Conservation (phyloP, 352 stramenopile genomes). For the Pythium biforme region DNA sequence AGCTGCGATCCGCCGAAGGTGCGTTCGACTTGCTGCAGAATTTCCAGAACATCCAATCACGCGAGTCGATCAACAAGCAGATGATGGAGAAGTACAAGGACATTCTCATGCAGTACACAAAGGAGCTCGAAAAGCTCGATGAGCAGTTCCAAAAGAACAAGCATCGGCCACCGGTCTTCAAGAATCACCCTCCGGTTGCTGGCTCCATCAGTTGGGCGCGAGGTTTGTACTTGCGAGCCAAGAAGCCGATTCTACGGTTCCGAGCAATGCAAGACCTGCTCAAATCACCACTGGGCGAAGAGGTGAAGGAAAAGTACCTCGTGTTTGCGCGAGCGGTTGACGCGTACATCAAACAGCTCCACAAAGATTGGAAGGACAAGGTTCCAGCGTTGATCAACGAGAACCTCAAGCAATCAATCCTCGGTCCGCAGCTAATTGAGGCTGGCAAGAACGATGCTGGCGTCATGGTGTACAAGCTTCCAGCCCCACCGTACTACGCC, state of each 20-base stretch:
- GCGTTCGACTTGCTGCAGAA: conserved; percentile 97
- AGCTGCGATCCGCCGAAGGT: conserved; percentile 92
- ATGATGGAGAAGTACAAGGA: conserved; percentile 98
- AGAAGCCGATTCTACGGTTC: conserved; percentile 94
- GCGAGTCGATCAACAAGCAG: conserved; percentile 95
- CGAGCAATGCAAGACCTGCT: conserved; percentile 92
- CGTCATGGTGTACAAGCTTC: conserved; percentile 80
- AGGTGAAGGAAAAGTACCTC: conserved; percentile 94
- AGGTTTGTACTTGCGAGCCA: conserved; percentile 88
- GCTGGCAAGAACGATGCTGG: conserved; percentile 75
- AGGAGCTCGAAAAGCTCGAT: conserved; percentile 91
- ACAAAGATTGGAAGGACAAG: conserved; percentile 92
- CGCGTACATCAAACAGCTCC: conserved; percentile 90
- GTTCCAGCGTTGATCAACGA: conserved; percentile 89
- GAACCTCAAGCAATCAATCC: conserved; percentile 92
- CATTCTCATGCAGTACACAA: conserved; percentile 95
- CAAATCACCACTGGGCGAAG: conserved; percentile 87
- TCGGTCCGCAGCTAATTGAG: conserved; percentile 81
- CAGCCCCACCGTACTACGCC: conserved; percentile 89
- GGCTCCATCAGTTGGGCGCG: conserved; percentile 83
- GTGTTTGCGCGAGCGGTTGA: conserved; percentile 92
- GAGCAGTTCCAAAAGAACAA: conserved; percentile 90
- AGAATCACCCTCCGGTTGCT: conserved; percentile 91
- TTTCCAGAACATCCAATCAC: conserved; percentile 95
- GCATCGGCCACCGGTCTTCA: conserved; percentile 86